These are phyloP conservation scores for Solanum medicagineum DNA, from an alignment of 257 asterid species.

Conservation along the genomic window DNA sequence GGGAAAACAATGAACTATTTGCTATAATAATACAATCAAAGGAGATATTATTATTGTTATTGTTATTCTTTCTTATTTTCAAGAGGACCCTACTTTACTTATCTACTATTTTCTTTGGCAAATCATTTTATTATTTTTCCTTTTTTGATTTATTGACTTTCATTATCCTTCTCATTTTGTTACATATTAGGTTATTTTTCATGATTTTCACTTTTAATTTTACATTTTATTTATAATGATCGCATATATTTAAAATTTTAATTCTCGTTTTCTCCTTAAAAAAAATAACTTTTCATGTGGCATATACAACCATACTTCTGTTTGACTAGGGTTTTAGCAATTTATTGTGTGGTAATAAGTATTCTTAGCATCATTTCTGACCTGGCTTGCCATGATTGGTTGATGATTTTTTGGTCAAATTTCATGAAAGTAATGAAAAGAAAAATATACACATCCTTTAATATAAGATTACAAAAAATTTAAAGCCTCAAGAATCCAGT, in stretches of 20 bases:
- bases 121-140: background rate
- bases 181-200: background rate
- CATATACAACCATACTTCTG: background rate
- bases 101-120: background rate
- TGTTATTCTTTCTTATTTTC: background rate
- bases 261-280: background rate
- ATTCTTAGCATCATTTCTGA: background rate
- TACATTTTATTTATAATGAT: background rate
- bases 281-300: no score
- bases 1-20: no score
- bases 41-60: background rate
- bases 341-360: background rate
- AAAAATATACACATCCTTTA: background rate
- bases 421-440: background rate
- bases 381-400: background rate
- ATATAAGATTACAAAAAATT: background rate
- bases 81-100: background rate
- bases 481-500: background rate
- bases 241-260: background rate
- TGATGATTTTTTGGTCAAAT: background rate
- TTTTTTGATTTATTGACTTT: background rate
- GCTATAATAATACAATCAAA: no score
- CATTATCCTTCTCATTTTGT: background rate
- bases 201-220: background rate
- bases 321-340: constrained; percentile 1